Base-by-base conservation (phyloP, 2,329 filamentous ascomycete genomes). In the Dactylellina sp. region DNA sequence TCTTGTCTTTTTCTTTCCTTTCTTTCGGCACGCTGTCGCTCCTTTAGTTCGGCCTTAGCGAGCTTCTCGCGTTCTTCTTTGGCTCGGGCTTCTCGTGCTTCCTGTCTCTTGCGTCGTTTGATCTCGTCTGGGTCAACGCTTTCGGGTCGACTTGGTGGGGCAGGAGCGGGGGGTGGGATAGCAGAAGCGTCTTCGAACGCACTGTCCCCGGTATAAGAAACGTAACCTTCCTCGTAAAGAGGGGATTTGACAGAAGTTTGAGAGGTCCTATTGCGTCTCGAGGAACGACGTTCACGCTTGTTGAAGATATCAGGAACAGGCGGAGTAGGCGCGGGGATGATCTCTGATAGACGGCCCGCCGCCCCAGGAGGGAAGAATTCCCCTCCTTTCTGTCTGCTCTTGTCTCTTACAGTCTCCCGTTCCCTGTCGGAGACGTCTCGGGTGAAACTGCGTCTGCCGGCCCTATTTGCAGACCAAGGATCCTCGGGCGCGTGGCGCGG, bases 351-450 rank as follows among this genome's bases (percentile, higher is more conserved):
- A 61, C 68, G 68, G 16, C 59, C 60, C 32, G 68, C 60, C 20
- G 68, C 53, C 25, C 68, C 68, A n/a, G 68, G n/a, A 28, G 66
- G 52, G 66, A 65, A 72, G 40, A 72, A 72, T 7, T 72, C 68
- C 53, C 60, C 68, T 18, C 68, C 49, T 46, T 72, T 72, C 53
- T 60, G 53, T 56, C 68, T 52, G 62, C 60, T 56, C 60, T 72
- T 72, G 46, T 72, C 68, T 28, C 68, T 57, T 37, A 72, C 68
- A 5, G 68, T 39, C 7, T 72, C 68, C 39, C 68, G 53, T 56
- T 72, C 68, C 42, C 68, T 50, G 40, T 65, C 68, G 24, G 68
- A 72, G 46, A 44, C 32, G 40, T 65, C 68, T 47, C 68, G 40
- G 28, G 52, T 72, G 28, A 72, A 72, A 16, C 68, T 72, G n/a